Evolutionary conservation across 805 yeast species (phyloP).

Genomic region (Spathaspora boniae): DNA sequence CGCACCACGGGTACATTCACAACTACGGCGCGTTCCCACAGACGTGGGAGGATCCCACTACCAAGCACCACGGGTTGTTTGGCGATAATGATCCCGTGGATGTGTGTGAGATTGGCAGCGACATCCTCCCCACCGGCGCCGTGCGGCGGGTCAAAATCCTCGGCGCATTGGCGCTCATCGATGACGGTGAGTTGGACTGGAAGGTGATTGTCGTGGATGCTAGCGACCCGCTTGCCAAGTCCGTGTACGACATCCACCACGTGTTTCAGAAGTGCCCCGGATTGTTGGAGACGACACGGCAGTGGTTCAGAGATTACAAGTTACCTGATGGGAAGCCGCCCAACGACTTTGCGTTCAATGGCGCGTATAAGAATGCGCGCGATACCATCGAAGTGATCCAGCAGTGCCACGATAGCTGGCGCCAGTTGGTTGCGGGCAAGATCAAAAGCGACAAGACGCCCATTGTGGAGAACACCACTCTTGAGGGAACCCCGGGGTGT

Average conservation of each 20-base stretch:
- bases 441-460: slow-evolving; percentile 29
- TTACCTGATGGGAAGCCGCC: slow-evolving; percentile 97
- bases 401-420: slow-evolving; percentile 87
- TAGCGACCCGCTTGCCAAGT: slow-evolving; percentile 83
- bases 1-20: slow-evolving; percentile 80
- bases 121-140: slow-evolving; percentile 63
- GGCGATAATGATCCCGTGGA: slow-evolving; percentile 49
- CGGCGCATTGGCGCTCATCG: slow-evolving; percentile 92
- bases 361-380: slow-evolving; percentile 81
- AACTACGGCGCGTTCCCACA: slow-evolving; percentile 89
- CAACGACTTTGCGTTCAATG: slow-evolving; percentile 95
- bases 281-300: slow-evolving; percentile 86
- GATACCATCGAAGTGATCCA: slow-evolving; percentile 82
- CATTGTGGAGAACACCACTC: slow-evolving; percentile 35
- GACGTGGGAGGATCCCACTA: slow-evolving; percentile 96
- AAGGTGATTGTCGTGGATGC: slow-evolving; percentile 83
- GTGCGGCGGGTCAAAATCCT: slow-evolving; percentile 86
- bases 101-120: slow-evolving; percentile 85
- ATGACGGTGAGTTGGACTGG: slow-evolving; percentile 90
- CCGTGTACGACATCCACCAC: slow-evolving; percentile 86
- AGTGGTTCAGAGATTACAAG: slow-evolving; percentile 98
- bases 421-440: slow-evolving; percentile 64
- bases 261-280: slow-evolving; percentile 90
- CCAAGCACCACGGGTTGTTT: slow-evolving; percentile 35
- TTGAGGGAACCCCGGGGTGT: slow-evolving; percentile 27